Conservation (phyloP, 495 filamentous ascomycete species). For the Parachaetomium inaequale region DNA sequence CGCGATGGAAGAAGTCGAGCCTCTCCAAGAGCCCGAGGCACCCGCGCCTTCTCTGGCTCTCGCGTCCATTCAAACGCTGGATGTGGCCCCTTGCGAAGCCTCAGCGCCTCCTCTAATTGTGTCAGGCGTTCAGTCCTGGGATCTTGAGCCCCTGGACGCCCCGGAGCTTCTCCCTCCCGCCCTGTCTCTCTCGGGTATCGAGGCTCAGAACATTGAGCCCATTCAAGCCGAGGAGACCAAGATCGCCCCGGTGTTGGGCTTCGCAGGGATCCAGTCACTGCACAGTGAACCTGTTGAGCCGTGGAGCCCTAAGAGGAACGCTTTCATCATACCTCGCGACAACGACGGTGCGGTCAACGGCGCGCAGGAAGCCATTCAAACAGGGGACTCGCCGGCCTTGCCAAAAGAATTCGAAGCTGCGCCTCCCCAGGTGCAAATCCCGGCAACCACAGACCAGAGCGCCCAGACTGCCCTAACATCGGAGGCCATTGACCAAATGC, state of each 20-base stretch:
- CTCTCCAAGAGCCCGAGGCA: conserved; percentile 24
- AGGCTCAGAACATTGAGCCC: conserved; percentile 41
- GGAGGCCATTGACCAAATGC: conserved; percentile 64
- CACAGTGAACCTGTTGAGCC: conserved; percentile 50
- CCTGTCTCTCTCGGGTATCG: conserved; percentile 25
- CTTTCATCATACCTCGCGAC: conserved; percentile 47
- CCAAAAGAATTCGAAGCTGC: conserved; percentile 35
- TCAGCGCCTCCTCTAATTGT: conserved; percentile 21
- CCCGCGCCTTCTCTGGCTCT: conserved; percentile 29
- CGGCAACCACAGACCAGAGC: conserved; percentile 58
- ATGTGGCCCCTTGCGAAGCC: conserved; percentile 33
- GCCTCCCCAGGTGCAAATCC: conserved; percentile 33
- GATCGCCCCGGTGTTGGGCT: conserved; percentile 32
- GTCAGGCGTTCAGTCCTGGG: conserved; percentile 22
- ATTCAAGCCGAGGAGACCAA: conserved; percentile 13
- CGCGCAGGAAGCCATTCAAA: conserved; percentile 24
- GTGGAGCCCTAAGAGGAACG: conserved; percentile 47
- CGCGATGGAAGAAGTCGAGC: conserved; percentile 28
- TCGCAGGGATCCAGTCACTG: conserved; percentile 50
- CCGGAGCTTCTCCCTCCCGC: conserved; percentile 15
- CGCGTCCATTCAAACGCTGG: conserved; percentile 30
- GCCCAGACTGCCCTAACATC: conserved; percentile 73
- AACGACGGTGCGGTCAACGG: conserved; percentile 15
- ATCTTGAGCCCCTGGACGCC: conserved; percentile 23
- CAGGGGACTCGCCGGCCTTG: conserved; percentile 35